phyloP scores from a whole-genome alignment of 805 yeast genomes.

The Candida orba region DNA sequence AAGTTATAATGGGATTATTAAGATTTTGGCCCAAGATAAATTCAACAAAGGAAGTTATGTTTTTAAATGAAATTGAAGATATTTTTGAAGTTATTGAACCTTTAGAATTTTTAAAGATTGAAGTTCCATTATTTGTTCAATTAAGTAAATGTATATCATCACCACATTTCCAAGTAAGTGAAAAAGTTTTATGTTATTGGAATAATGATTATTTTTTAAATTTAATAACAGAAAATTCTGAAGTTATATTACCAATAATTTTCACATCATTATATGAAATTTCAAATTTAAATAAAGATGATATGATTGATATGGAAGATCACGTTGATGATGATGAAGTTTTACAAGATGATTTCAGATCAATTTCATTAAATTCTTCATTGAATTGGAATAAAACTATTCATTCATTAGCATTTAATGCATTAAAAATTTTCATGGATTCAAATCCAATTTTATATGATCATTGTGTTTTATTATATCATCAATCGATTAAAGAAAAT shows the following conservation, averaged over 20 bases:
- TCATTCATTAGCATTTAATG: constrained; percentile 83
- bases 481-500: constrained; percentile 71
- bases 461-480: constrained; percentile 83
- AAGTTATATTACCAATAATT: constrained; percentile 84
- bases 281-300: constrained; percentile 33
- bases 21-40: constrained; percentile 96
- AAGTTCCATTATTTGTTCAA: constrained; percentile 90
- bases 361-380: constrained; percentile 23
- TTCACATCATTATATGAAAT: constrained; percentile 86
- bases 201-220: constrained; percentile 90
- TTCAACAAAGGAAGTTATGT: constrained; percentile 93
- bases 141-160: constrained; percentile 89
- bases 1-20: constrained; percentile 88
- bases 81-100: constrained; percentile 96
- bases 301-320: constrained; percentile 5
- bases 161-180: constrained; percentile 96
- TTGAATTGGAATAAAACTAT: constrained; percentile 93
- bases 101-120: constrained; percentile 81
- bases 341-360: constrained; percentile 15
- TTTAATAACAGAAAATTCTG: constrained; percentile 86
- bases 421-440: constrained; percentile 84
- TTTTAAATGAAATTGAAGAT: constrained; percentile 91
- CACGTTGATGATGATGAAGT: neutral
- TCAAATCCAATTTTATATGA: constrained; percentile 87
- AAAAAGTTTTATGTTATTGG: constrained; percentile 90